A percentile compares a stretch with the other conserved stretches of the same genome.
phyloP scores from a whole-genome alignment of 345 rosid genomes.

The Pistacia atlantica region DNA sequence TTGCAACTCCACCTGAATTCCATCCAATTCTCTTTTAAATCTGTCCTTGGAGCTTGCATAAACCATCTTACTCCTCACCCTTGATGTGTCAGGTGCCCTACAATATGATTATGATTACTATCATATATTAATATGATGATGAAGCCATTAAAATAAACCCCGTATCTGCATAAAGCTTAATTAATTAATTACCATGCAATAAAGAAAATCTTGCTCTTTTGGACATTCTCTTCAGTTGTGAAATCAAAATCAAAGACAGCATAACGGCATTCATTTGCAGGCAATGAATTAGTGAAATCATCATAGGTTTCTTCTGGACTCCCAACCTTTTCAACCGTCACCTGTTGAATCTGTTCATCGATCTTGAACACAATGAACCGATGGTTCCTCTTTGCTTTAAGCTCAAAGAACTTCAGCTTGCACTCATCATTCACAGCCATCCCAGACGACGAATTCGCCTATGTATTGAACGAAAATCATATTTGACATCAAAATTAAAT shows the following conservation, averaged over 20 bases:
- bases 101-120: neutral
- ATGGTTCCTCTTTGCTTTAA: conserved; percentile 65
- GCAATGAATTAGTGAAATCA: conserved; percentile 54
- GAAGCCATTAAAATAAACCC: too few species aligned
- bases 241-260: conserved; percentile 57
- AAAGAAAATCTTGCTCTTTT: conserved; percentile 78
- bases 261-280: conserved; percentile 64
- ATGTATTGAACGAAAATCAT: neutral
- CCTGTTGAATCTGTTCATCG: conserved; percentile 64
- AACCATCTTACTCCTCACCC: conserved; percentile 75
- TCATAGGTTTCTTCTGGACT: conserved; percentile 57
- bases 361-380: conserved; percentile 69
- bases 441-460: conserved; percentile 77
- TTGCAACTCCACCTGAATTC: conserved; percentile 72
- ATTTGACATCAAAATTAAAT: too few species aligned
- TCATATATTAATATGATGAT: too few species aligned
- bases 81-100: conserved; percentile 73
- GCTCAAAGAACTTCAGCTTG: conserved; percentile 70
- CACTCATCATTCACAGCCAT: conserved; percentile 78
- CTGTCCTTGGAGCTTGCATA: conserved; percentile 79
- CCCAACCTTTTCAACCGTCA: conserved; percentile 59
- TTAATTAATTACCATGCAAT: conserved; percentile 53
- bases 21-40: conserved; percentile 78
- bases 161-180: neutral
- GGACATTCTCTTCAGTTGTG: conserved; percentile 65